Evolutionary conservation across 345 rosid species (phyloP).

Genomic region (Luvunga scandens): DNA sequence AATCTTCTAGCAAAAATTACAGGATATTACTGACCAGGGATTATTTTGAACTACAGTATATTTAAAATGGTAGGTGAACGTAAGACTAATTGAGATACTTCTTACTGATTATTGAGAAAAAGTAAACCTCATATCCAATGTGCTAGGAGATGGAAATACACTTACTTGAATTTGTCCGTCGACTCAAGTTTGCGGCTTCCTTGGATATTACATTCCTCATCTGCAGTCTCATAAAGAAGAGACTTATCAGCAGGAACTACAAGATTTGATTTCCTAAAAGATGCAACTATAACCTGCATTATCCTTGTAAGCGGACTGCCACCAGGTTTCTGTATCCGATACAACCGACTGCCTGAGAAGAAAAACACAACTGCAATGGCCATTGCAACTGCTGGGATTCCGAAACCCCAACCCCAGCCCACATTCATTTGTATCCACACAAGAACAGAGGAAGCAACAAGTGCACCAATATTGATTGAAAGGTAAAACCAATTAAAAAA

Average conservation of each 20-base stretch:
- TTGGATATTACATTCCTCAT: slow-evolving; percentile 59
- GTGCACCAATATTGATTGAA: slow-evolving; percentile 85
- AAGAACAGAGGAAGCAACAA: slow-evolving; percentile 79
- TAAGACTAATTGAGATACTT: not conserved
- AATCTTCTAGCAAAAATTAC: not conserved
- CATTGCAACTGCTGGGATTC: slow-evolving; percentile 85
- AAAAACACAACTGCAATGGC: slow-evolving; percentile 74
- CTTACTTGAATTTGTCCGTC: slow-evolving; percentile 67
- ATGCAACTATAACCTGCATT: slow-evolving; percentile 75
- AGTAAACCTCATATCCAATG: not conserved
- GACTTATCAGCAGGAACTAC: slow-evolving; percentile 70
- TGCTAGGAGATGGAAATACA: not conserved
- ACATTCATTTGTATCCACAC: slow-evolving; percentile 98
- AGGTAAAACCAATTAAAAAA: slow-evolving; percentile 99
- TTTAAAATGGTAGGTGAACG: not conserved
- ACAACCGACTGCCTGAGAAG: slow-evolving; percentile 67
- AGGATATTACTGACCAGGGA: not conserved
- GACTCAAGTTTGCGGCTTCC: slow-evolving; percentile 86
- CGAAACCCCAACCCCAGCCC: slow-evolving; percentile 98
- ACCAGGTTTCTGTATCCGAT: slow-evolving; percentile 80
- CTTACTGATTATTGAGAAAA: not conserved
- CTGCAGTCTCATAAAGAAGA: slow-evolving; percentile 65
- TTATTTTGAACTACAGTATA: not conserved
- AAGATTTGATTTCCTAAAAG: slow-evolving; percentile 59
- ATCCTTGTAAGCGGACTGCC: slow-evolving; percentile 92